A percentile compares a stretch with the other conserved stretches of the same genome.
Evolutionary conservation across 2,329 filamentous ascomycete genomes (phyloP).

Genomic region (Rutstroemia sydowiana): DNA sequence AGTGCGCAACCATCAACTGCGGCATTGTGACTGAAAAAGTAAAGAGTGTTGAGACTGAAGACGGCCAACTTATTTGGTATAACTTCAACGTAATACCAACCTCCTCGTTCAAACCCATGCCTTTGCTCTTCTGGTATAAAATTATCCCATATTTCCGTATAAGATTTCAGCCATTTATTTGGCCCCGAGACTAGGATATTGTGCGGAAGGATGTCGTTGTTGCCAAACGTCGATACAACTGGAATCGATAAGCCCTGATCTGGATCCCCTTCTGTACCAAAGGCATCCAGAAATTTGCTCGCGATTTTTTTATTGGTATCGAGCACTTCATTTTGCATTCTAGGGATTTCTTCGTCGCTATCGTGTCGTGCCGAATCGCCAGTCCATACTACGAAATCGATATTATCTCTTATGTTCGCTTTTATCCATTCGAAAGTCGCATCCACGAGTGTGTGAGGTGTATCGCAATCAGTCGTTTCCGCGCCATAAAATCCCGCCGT

Average conservation of each 20-base stretch:
- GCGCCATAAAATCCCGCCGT: constrained; percentile 75
- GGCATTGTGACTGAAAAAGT: constrained; percentile 89
- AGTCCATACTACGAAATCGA: constrained; percentile 92
- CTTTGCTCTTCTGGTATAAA: constrained; percentile 92
- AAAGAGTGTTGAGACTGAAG: constrained; percentile 92
- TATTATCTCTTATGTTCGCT: constrained; percentile 64
- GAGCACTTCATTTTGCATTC: constrained; percentile 68
- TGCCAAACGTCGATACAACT: constrained; percentile 84
- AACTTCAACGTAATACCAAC: constrained; percentile 92
- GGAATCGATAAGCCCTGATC: constrained; percentile 65
- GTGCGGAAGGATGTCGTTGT: constrained; percentile 96
- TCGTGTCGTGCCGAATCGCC: constrained; percentile 80
- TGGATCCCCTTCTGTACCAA: constrained; percentile 50
- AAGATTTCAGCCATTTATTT: constrained; percentile 76
- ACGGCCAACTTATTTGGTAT: constrained; percentile 80
- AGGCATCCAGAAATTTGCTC: constrained; percentile 67
- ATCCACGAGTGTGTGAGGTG: constrained; percentile 71
- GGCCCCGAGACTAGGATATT: constrained; percentile 85
- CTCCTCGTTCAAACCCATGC: constrained; percentile 84
- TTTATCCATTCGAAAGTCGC: constrained; percentile 87
- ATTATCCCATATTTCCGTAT: constrained; percentile 68
- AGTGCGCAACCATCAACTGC: constrained; percentile 84
- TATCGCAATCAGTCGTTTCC: constrained; percentile 83
- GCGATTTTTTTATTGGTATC: constrained; percentile 69
- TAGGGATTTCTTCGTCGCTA: constrained; percentile 73